Evolutionary conservation across 129 eudicot genomes (phyloP), one percentile per base, ranked within the genome.

Genomic region (Escallonia rubra): DNA sequence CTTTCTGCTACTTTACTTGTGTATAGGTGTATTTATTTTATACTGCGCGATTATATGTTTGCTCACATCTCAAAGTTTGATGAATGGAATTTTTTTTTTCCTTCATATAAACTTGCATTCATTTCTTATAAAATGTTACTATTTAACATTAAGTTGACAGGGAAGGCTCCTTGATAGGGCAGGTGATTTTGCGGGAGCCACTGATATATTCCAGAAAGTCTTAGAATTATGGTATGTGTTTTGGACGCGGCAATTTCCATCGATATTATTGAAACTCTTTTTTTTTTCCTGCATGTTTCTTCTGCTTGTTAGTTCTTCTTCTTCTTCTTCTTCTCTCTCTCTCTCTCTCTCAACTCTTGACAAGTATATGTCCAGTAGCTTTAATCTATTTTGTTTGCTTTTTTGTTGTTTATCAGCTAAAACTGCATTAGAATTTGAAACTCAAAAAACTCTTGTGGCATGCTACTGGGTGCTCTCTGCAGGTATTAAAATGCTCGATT

Each of bases 121-220:
- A n/a, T n/a, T n/a, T n/a, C n/a, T n/a, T n/a, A n/a, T n/a, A n/a
- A n/a, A n/a, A n/a, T 77, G 71, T 84, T 76, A 71, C 77, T n/a
- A 76, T 76, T 85, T 84, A 79, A 86, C 89, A 88, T 81, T 83
- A 91, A 92, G 96, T 87, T 86, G 89, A 87, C 98, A 93, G 98
- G 98, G 98, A 80, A 86, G 95, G 81, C 98, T 93, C 84, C 98
- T 89, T 84, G 98, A 96, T 70, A 79, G 79, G 86, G 85, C 92
- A 80, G 92, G 95, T 74, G 96, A 93, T 76, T 83, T 73, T 79
- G 83, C 78, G 56, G 86, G 74, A 61, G 98, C 96, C 43, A 81
- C 96, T 47, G 89, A 81, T 43, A 80, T 79, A 63, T 93, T 81
- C 72, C 85, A 93, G 81, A 86, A 77, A 74, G 80, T 89, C 44